phyloP scores from a whole-genome alignment of 345 rosid genomes.

The Triadica sebifera region DNA sequence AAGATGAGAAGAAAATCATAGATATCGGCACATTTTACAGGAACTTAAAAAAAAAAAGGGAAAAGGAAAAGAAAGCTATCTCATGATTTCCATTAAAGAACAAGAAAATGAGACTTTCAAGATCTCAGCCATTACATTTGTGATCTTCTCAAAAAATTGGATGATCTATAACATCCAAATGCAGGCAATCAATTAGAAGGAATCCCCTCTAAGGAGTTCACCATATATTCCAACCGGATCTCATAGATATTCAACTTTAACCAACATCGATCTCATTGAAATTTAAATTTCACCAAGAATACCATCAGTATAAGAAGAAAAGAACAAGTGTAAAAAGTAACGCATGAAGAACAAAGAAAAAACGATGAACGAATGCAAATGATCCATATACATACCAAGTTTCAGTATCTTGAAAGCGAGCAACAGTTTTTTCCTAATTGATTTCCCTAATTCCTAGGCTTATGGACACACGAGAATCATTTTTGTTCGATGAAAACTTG shows the following conservation, averaged over 20 bases:
- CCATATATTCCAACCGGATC: background rate
- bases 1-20: background rate
- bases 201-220: background rate
- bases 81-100: background rate
- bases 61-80: background rate
- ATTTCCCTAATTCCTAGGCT: constrained; percentile 11
- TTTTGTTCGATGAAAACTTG: background rate
- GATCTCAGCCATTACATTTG: background rate
- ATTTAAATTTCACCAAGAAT: background rate
- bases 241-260: background rate
- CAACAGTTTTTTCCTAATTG: background rate
- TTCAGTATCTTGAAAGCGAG: constrained; percentile 8
- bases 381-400: constrained; percentile 8
- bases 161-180: background rate
- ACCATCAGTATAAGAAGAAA: background rate
- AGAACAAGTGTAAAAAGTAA: background rate
- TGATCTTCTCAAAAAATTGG: background rate
- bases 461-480: constrained; percentile 1
- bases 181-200: background rate
- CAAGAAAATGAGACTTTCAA: background rate
- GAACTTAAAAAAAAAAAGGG: constrained; percentile 1
- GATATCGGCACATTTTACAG: background rate
- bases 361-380: background rate
- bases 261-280: background rate
- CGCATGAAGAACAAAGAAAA: background rate